Evolutionary conservation across 352 stramenopile species (phyloP).

Genomic region (Phytophthora constricta): DNA sequence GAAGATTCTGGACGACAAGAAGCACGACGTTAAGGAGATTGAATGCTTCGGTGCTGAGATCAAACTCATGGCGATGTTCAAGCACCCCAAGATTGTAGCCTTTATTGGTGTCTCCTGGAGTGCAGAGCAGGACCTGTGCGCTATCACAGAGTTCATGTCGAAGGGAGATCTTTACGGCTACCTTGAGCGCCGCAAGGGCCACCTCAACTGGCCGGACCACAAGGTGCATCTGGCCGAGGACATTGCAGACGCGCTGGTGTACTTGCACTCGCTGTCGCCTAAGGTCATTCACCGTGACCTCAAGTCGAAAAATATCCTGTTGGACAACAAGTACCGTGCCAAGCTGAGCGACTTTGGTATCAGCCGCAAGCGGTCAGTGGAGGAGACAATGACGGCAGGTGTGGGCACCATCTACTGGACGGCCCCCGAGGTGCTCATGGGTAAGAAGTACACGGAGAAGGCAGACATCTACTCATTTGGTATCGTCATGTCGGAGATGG

Average conservation of each 20-base stretch:
- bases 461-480: slow-evolving; percentile 87
- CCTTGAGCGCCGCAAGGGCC: slow-evolving; percentile 30
- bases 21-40: slow-evolving; percentile 84
- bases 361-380: slow-evolving; percentile 69
- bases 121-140: slow-evolving; percentile 50
- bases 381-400: slow-evolving; percentile 82
- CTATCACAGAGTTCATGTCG: slow-evolving; percentile 62
- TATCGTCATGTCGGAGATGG: slow-evolving; percentile 86
- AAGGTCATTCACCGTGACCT: slow-evolving; percentile 89
- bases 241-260: slow-evolving; percentile 76
- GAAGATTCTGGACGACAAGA: slow-evolving; percentile 81
- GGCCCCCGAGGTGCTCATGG: slow-evolving; percentile 77
- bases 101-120: slow-evolving; percentile 63
- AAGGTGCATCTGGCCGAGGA: slow-evolving; percentile 54
- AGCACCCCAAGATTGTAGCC: slow-evolving; percentile 60
- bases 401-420: slow-evolving; percentile 89
- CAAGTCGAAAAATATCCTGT: slow-evolving; percentile 77
- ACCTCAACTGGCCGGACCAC: slow-evolving; percentile 43
- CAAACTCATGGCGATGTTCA: slow-evolving; percentile 54
- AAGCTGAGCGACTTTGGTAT: slow-evolving; percentile 83
- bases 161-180: slow-evolving; percentile 54
- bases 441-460: slow-evolving; percentile 83
- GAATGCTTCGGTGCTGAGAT: slow-evolving; percentile 69
- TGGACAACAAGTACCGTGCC: slow-evolving; percentile 51
- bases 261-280: slow-evolving; percentile 82